phyloP scores from a whole-genome alignment of 2,329 filamentous ascomycete genomes.

The Cryphonectria parasitica region DNA sequence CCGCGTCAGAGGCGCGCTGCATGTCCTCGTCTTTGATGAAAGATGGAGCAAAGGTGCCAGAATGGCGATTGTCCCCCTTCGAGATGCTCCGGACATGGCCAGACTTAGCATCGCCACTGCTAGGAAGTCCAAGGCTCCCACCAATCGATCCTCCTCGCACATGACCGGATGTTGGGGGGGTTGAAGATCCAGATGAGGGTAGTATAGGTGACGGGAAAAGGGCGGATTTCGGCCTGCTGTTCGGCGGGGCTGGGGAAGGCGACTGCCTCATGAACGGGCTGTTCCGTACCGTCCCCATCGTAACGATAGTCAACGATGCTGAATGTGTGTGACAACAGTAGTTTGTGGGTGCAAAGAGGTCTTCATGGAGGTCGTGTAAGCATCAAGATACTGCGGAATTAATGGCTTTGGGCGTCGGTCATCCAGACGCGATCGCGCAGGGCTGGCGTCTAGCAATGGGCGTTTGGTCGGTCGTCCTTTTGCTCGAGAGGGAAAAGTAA shows the following conservation, averaged over 20 bases:
- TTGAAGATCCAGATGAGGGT: conserved; percentile 6
- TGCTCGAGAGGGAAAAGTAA: neutral
- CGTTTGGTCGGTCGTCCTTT: conserved; percentile 1
- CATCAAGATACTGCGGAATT: conserved; percentile 21
- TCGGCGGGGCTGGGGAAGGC: conserved; percentile 63
- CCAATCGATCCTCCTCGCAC: conserved; percentile 23
- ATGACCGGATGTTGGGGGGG: conserved; percentile 13
- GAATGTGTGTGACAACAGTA: neutral
- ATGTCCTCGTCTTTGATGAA: conserved; percentile 92
- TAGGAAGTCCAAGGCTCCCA: conserved; percentile 14
- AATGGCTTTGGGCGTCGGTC: conserved; percentile 2
- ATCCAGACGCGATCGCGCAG: conserved; percentile 18
- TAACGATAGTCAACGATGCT: conserved; percentile 7
- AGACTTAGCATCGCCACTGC: conserved; percentile 31
- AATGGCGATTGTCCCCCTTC: conserved; percentile 64
- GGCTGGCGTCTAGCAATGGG: conserved; percentile 19
- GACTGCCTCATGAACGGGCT: conserved; percentile 78
- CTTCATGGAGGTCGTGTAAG: conserved; percentile 27
- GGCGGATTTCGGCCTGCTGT: conserved; percentile 72
- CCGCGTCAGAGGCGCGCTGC: conserved; percentile 57
- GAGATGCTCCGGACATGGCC: conserved; percentile 62
- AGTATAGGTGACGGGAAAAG: conserved; percentile 60
- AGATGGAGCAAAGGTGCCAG: conserved; percentile 89
- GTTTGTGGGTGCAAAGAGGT: conserved; percentile 11
- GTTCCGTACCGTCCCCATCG: conserved; percentile 64